Conservation (phyloP, 2,329 filamentous ascomycete genomes). For the Nakataea oryzae region DNA sequence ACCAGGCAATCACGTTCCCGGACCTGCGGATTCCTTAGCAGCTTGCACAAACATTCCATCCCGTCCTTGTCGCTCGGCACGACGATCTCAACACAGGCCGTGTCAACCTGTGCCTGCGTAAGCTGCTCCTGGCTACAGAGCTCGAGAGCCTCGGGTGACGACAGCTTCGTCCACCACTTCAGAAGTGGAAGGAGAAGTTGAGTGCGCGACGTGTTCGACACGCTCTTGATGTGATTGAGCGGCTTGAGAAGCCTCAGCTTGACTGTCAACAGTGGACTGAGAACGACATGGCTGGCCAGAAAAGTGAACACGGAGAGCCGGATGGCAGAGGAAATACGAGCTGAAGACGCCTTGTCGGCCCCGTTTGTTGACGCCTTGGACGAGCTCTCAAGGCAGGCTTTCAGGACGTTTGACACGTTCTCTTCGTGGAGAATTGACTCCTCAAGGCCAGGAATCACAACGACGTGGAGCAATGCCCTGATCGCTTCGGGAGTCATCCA, state of each 20-base stretch:
- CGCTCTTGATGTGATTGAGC: conserved; percentile 62
- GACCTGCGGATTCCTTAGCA: conserved; percentile 29
- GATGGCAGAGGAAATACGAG: conserved; percentile 46
- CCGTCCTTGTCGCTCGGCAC: conserved; percentile 42
- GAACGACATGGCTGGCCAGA: conserved; percentile 60
- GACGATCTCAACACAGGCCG: conserved; percentile 37
- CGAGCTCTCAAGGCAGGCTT: conserved; percentile 45
- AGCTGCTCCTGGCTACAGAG: conserved; percentile 30
- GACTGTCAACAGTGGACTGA: conserved; percentile 56
- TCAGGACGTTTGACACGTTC: conserved; percentile 56
- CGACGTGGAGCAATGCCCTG: conserved; percentile 50
- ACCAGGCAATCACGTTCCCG: conserved; percentile 45
- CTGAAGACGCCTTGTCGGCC: conserved; percentile 21
- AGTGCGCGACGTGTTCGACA: conserved; percentile 58
- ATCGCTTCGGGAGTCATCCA: conserved; percentile 49
- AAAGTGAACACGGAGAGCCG: conserved; percentile 59
- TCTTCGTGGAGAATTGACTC: conserved; percentile 74
- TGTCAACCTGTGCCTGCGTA: conserved; percentile 20
- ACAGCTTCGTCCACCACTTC: conserved; percentile 53
- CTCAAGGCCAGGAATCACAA: conserved; percentile 68
- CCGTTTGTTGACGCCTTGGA: conserved; percentile 16
- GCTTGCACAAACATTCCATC: conserved; percentile 38
- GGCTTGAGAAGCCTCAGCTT: conserved; percentile 64
- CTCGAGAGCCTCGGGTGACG: conserved; percentile 35
- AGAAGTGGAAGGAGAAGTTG: conserved; percentile 69